These are phyloP conservation scores for Eucalyptus victrix DNA, from an alignment of 345 rosid species.

Conservation along the genomic window DNA sequence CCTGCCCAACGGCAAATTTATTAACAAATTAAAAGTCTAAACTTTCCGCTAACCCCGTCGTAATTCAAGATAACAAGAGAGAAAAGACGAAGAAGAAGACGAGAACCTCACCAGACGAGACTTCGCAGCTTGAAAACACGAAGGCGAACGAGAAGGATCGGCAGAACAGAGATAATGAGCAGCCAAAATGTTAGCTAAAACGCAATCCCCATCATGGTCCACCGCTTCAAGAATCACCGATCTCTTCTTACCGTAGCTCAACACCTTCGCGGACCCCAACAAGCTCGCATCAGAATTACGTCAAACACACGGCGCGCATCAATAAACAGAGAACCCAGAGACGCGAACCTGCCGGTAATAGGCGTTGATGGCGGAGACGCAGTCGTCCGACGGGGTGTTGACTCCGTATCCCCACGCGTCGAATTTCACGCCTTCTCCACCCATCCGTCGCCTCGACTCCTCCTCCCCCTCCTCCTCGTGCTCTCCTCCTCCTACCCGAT, in stretches of 20 bases:
- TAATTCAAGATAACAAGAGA: background rate
- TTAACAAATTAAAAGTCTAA: background rate
- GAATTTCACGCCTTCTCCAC: slow-evolving; percentile 21
- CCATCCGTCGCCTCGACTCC: background rate
- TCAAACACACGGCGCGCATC: background rate
- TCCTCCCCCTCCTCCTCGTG: background rate
- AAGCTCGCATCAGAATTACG: background rate
- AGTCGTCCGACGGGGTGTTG: slow-evolving; percentile 45
- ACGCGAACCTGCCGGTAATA: slow-evolving; percentile 52
- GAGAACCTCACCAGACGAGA: slow-evolving; percentile 35
- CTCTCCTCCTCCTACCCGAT: background rate
- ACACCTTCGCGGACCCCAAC: slow-evolving; percentile 23
- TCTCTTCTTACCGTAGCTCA: slow-evolving; percentile 57
- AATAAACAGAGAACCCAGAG: background rate
- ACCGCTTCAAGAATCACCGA: slow-evolving; percentile 60
- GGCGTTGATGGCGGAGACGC: slow-evolving; percentile 58
- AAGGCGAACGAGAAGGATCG: slow-evolving; percentile 26
- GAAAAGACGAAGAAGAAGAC: background rate
- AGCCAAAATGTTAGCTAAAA: slow-evolving; percentile 67
- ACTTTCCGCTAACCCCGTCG: background rate
- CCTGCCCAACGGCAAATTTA: slow-evolving; percentile 21
- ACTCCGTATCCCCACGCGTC: slow-evolving; percentile 81
- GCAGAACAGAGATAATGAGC: slow-evolving; percentile 49
- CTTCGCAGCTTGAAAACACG: slow-evolving; percentile 37
- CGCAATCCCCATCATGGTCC: slow-evolving; percentile 48